These are phyloP conservation scores for Malassezia japonica DNA, from an alignment of 1,284 basidiomycete species.

Conservation along the genomic window DNA sequence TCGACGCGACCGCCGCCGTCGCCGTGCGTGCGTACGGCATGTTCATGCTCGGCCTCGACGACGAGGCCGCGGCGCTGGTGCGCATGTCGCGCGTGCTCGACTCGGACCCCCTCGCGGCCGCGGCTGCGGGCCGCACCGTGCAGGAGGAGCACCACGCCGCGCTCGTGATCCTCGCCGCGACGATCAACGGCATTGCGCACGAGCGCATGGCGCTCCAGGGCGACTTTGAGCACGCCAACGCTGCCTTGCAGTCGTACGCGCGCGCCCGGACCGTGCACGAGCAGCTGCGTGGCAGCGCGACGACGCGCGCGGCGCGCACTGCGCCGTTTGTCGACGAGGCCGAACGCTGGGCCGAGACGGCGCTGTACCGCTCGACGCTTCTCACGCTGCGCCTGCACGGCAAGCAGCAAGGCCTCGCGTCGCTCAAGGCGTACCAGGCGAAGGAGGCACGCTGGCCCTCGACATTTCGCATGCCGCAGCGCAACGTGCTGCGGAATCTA, in stretches of 20 bases:
- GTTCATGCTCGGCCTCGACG: constrained; percentile 36
- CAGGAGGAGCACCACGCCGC: constrained; percentile 15
- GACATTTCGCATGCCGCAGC: constrained; percentile 41
- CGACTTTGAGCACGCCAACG: constrained; percentile 17
- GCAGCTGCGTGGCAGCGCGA: constrained; percentile 32
- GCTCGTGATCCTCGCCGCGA: background rate
- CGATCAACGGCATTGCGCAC: constrained; percentile 28
- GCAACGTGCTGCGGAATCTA: constrained; percentile 37
- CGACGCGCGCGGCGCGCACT: constrained; percentile 34
- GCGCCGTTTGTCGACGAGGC: constrained; percentile 37
- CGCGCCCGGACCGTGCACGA: constrained; percentile 43
- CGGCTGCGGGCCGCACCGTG: background rate
- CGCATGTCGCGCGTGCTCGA: constrained; percentile 23
- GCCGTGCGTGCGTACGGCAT: constrained; percentile 31
- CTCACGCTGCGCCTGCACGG: constrained; percentile 32
- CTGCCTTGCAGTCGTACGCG: constrained; percentile 36
- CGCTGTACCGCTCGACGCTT: constrained; percentile 42
- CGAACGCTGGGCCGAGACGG: constrained; percentile 42
- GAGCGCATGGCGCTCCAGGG: constrained; percentile 26
- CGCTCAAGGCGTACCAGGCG: constrained; percentile 43
- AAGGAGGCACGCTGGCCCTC: constrained; percentile 37
- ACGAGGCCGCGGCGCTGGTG: constrained; percentile 34
- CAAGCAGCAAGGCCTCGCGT: constrained; percentile 24
- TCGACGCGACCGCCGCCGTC: constrained; percentile 18
- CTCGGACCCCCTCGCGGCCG: background rate